phyloP scores from a whole-genome alignment of 2,329 filamentous ascomycete genomes.

The Exophiala calicioides region DNA sequence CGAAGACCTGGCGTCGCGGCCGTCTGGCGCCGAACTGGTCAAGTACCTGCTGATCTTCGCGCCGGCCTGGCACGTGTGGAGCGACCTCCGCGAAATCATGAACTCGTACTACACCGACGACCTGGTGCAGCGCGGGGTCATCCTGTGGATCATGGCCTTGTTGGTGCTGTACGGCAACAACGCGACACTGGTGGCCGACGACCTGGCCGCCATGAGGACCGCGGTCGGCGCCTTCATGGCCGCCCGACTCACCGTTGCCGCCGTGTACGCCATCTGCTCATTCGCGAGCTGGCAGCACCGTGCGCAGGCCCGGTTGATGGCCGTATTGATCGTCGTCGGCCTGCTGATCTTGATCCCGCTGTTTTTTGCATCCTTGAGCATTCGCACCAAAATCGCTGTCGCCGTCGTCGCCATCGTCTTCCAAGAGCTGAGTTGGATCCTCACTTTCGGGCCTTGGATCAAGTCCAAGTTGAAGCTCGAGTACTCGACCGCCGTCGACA shows the following conservation, averaged over 20 bases:
- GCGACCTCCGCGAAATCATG: constrained; percentile 53
- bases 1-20: constrained; percentile 50
- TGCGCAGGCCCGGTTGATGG: constrained; percentile 48
- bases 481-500: constrained; percentile 53
- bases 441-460: constrained; percentile 48
- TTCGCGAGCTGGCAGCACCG: constrained; percentile 53
- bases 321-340: constrained; percentile 43
- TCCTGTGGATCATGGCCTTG: constrained; percentile 55
- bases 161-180: constrained; percentile 54
- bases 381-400: constrained; percentile 46
- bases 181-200: constrained; percentile 46
- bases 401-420: constrained; percentile 46
- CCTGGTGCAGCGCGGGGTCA: constrained; percentile 48
- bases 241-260: constrained; percentile 45
- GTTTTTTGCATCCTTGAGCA: constrained; percentile 45
- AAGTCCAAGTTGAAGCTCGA: constrained; percentile 46
- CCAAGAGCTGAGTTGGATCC: constrained; percentile 49
- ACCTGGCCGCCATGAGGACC: constrained; percentile 48
- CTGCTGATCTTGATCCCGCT: constrained; percentile 49
- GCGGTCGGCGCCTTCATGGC: constrained; percentile 51
- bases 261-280: constrained; percentile 44
- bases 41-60: constrained; percentile 54
- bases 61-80: constrained; percentile 51
- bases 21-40: constrained; percentile 46
- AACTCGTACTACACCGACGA: constrained; percentile 57